Conservation (phyloP, 192 early-diverging fungal species). For the Podila minutissima region DNA sequence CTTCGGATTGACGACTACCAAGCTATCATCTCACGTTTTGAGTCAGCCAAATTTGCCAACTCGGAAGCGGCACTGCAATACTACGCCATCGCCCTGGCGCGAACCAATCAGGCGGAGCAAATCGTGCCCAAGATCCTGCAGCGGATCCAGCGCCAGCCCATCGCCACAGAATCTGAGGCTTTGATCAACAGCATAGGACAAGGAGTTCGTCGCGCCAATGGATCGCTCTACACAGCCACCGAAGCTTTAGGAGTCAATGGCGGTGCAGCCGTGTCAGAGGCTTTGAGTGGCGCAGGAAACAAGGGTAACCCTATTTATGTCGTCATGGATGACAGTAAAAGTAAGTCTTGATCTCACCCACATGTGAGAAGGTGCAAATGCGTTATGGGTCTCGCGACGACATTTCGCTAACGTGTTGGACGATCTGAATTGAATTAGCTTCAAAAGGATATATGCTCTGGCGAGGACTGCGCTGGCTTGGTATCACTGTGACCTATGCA, state of each 20-base stretch:
- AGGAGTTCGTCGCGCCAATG: constrained; percentile 22
- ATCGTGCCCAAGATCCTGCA: constrained; percentile 65
- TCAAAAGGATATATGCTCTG: constrained; percentile 67
- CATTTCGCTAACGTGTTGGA: background rate
- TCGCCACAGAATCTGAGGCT: constrained; percentile 26
- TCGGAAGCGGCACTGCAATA: constrained; percentile 64
- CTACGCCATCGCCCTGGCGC: constrained; percentile 63
- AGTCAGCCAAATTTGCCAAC: constrained; percentile 60
- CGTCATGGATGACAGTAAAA: constrained; percentile 65
- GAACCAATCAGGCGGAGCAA: constrained; percentile 60
- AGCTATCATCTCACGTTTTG: constrained; percentile 63
- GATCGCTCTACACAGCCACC: background rate
- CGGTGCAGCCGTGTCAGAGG: constrained; percentile 37
- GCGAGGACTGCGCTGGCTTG: constrained; percentile 66
- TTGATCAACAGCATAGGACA: constrained; percentile 24
- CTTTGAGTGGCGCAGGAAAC: constrained; percentile 51
- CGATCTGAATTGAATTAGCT: constrained; percentile 1
- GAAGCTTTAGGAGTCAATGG: constrained; percentile 23
- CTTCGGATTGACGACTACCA: constrained; percentile 60
- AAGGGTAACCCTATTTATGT: constrained; percentile 71
- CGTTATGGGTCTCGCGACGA: background rate
- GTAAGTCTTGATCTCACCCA: constrained; percentile 1
- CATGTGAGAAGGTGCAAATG: background rate
- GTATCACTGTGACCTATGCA: constrained; percentile 70
- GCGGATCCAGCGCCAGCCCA: constrained; percentile 53